These are phyloP conservation scores for Dinochytrium kinnereticum DNA, from an alignment of 371 early-diverging fungal species.

Conservation along the genomic window DNA sequence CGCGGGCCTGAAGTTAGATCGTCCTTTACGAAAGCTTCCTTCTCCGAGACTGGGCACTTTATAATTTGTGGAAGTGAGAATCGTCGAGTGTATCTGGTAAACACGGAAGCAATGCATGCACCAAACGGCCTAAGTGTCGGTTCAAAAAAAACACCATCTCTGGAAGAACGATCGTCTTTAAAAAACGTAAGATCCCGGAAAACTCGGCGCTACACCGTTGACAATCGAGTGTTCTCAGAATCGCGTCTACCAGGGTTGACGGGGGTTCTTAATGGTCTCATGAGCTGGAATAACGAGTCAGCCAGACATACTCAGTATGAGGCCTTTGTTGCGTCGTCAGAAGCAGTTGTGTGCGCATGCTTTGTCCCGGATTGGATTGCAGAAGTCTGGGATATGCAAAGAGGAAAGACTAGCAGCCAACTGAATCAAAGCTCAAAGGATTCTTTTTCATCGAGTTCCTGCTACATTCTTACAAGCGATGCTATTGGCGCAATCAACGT, in stretches of 20 bases:
- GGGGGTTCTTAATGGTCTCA: conserved; percentile 29
- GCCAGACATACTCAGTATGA: conserved; percentile 36
- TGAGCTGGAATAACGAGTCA: conserved; percentile 48
- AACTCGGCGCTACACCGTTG: neutral
- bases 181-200: neutral
- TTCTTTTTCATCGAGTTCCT: neutral
- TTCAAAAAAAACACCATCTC: too few species aligned
- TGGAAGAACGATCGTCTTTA: too few species aligned
- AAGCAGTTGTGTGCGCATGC: conserved; percentile 34
- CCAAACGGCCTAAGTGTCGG: too few species aligned
- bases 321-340: conserved; percentile 35
- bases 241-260: neutral
- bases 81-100: conserved; percentile 75
- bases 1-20: conserved; percentile 74
- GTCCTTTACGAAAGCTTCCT: conserved; percentile 71
- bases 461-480: neutral
- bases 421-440: neutral
- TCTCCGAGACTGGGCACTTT: conserved; percentile 71
- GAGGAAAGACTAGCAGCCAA: neutral
- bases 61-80: conserved; percentile 87
- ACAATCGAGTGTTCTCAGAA: neutral
- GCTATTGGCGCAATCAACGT: neutral
- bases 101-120: too few species aligned
- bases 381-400: conserved; percentile 12
- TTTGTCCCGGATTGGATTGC: conserved; percentile 43